Evolutionary conservation across 192 early-diverging fungal genomes (phyloP).

Genomic region (Backusella parvicylindrica): DNA sequence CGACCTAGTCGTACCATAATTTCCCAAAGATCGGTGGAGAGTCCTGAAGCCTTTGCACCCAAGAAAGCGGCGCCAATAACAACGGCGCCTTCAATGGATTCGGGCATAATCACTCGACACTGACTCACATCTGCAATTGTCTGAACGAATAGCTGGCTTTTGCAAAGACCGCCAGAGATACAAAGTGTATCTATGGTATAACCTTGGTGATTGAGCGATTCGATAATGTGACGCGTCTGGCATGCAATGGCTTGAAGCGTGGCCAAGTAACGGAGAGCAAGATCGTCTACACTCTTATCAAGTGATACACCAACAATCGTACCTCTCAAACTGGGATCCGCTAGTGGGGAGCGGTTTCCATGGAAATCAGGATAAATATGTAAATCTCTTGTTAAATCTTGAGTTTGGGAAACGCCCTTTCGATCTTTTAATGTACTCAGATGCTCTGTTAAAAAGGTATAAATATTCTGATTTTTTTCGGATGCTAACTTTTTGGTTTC

Average conservation of each 20-base stretch:
- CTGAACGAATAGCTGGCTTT: conserved; percentile 61
- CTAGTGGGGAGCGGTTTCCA: conserved; percentile 71
- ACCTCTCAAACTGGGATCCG: conserved; percentile 61
- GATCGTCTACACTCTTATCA: conserved; percentile 42
- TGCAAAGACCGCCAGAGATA: conserved; percentile 63
- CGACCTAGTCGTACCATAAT: conserved; percentile 51
- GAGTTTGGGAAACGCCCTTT: conserved; percentile 19
- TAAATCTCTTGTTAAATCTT: conserved; percentile 39
- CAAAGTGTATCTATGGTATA: conserved; percentile 54
- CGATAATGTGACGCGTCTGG: conserved; percentile 63
- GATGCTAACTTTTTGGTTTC: conserved; percentile 29
- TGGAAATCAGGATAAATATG: conserved; percentile 78
- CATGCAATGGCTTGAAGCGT: conserved; percentile 58
- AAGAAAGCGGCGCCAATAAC: conserved; percentile 68
- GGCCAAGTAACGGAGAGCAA: conserved; percentile 57
- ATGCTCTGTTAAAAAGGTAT: conserved; percentile 48
- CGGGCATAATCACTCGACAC: conserved; percentile 50
- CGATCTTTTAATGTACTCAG: conserved; percentile 29
- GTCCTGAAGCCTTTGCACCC: conserved; percentile 51
- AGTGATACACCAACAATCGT: conserved; percentile 51
- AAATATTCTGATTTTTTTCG: conserved; percentile 31
- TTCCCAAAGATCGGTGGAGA: conserved; percentile 41
- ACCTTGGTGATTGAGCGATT: conserved; percentile 42
- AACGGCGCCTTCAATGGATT: conserved; percentile 54
- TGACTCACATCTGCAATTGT: conserved; percentile 56